Base-by-base conservation (phyloP, 495 filamentous ascomycete genomes). In the Oidiodendron maius region DNA sequence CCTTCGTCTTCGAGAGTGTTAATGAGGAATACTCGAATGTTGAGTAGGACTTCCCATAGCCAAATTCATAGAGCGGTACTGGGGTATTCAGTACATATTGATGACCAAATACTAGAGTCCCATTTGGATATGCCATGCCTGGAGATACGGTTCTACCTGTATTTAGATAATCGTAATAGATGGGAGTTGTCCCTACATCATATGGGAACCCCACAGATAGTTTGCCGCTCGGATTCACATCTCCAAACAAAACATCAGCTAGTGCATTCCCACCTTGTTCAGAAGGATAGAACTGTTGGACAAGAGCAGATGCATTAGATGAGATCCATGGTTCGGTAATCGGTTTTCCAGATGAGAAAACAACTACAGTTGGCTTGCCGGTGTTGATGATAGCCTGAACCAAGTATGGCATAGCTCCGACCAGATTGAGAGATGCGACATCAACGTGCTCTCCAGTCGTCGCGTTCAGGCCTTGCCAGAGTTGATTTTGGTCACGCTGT, bases 191-290 rank as follows among this genome's bases (percentile, higher is more conserved):
- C 30, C 83, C 83, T 32, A 87, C 74, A 41, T 74, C 77, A 39
- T 71, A 70, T 1, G 83, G 84, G 40, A 81, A 72, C 9, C 71
- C 75, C 30, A 82, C 72, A 4, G 70, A 67, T 18, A 82, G 70
- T 61, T 93, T 91, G 52, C 76, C 93, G 25, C 82, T 80, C 3
- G 93, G 91, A 64, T 93, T 95, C 61, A 89, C 80, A 45, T 74
- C 77, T 39, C 93, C 93, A 64, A 94, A 98, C 10, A 98, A 81
- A 9, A 98, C 77, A 61, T 96, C 91, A 25, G 81, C 79, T 48
- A 98, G 78, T n/a, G 86, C 79, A 65, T 91, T 89, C 26, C 93
- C 93, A 25, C 84, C 88, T 63, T 98, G 82, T 61, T 96, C 58
- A 0, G 79, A 81, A 0, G 78, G 79, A 55, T 87, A 89, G 65